Evolutionary conservation across 75 land plant species (phyloP).

Genomic region (Picea sitchensis): DNA sequence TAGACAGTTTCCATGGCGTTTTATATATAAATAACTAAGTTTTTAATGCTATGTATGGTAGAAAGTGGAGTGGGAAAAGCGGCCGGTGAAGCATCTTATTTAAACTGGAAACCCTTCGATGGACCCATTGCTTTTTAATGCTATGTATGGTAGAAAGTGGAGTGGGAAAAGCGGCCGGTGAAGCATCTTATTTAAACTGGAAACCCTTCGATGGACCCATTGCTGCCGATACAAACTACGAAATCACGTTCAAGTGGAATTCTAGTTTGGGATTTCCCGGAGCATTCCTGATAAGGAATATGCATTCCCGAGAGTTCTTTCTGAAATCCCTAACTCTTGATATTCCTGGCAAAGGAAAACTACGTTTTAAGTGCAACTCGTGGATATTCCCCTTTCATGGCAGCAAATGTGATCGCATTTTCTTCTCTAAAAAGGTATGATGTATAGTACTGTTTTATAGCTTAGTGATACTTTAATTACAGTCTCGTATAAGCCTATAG

Average conservation of each 20-base stretch:
- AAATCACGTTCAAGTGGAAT: conserved; percentile 14
- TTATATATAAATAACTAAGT: too few species aligned
- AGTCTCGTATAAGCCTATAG: too few species aligned
- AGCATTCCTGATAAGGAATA: conserved; percentile 24
- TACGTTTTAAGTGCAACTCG: conserved; percentile 26
- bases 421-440: conserved; percentile 24
- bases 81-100: neutral
- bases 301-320: conserved; percentile 33
- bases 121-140: neutral
- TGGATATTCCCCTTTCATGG: conserved; percentile 22
- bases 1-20: too few species aligned
- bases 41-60: neutral
- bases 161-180: neutral
- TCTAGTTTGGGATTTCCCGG: conserved; percentile 27
- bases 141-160: conserved; percentile 2
- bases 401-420: conserved; percentile 7
- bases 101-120: conserved; percentile 9
- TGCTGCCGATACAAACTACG: conserved; percentile 3
- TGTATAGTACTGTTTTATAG: too few species aligned
- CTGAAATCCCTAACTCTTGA: conserved; percentile 19
- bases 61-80: conserved; percentile 10
- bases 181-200: conserved; percentile 1
- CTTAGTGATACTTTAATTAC: too few species aligned
- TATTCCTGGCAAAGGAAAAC: neutral
- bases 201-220: neutral